Percentiles rank a stretch among this genome's conserved stretches.
Evolutionary conservation across 257 asterid species (phyloP).

Genomic region (Solanum rostratum): DNA sequence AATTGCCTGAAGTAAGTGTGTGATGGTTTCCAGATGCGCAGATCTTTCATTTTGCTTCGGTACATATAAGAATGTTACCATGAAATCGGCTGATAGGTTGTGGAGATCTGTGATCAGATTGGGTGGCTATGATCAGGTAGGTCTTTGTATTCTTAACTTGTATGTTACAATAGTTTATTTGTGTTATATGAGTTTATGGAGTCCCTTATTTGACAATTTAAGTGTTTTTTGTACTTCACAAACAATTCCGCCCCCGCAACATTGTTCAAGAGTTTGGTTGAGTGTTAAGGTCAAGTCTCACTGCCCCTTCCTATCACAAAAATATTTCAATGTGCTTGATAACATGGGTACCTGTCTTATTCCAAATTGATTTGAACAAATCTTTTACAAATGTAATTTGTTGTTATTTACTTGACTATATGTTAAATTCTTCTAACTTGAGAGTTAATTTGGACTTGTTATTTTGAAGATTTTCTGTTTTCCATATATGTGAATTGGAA

Average conservation of each 20-base stretch:
- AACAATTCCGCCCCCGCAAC: too few relatives aligned
- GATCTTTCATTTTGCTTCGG: not conserved
- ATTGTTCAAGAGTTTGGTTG: too few relatives aligned
- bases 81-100: conserved; percentile 40
- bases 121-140: conserved; percentile 98
- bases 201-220: not conserved
- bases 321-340: too few relatives aligned
- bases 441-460: not conserved
- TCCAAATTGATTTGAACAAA: not conserved
- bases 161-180: not conserved
- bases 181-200: not conserved
- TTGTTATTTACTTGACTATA: not conserved
- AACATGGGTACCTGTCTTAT: not conserved
- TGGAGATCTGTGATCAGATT: too few relatives aligned
- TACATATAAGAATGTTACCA: not conserved
- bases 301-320: too few relatives aligned
- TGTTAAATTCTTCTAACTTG: not conserved
- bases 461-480: not conserved
- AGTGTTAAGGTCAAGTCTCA: too few relatives aligned
- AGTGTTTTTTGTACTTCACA: too few relatives aligned
- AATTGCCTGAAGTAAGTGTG: conserved; percentile 69
- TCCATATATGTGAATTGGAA: not conserved
- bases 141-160: conserved; percentile 3
- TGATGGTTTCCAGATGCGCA: conserved; percentile 2
- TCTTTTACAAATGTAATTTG: not conserved